A percentile compares a stretch with the other conserved stretches of the same genome.
phyloP scores from a whole-genome alignment of 306 rosid species.

The Acacia confusa region DNA sequence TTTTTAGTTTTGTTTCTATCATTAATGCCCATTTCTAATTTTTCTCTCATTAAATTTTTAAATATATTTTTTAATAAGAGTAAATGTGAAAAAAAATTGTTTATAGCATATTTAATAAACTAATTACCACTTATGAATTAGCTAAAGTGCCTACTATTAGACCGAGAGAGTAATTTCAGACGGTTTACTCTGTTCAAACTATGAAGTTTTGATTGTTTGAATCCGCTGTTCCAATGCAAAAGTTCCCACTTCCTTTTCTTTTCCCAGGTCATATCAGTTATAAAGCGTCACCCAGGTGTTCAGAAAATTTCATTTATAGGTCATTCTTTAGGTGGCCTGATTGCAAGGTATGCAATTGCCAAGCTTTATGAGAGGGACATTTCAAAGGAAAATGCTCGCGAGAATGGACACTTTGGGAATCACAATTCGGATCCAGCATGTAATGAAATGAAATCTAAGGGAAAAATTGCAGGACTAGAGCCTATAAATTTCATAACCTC shows the following conservation, averaged over 20 bases:
- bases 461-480: slow-evolving; percentile 81
- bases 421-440: slow-evolving; percentile 41
- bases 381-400: slow-evolving; percentile 32
- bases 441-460: slow-evolving; percentile 34
- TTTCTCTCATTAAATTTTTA: no score
- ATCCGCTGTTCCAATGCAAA: slow-evolving; percentile 17
- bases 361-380: slow-evolving; percentile 49
- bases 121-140: no score
- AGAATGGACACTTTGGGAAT: slow-evolving; percentile 44
- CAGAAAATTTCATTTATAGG: slow-evolving; percentile 59
- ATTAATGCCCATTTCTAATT: no score
- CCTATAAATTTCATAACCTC: slow-evolving; percentile 77
- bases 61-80: no score
- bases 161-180: background rate
- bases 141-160: no score
- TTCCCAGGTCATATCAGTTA: slow-evolving; percentile 48
- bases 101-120: no score
- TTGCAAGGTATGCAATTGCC: slow-evolving; percentile 63
- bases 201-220: background rate
- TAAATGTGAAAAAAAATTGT: no score
- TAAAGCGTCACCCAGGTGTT: slow-evolving; percentile 41
- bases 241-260: background rate
- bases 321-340: slow-evolving; percentile 68
- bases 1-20: no score
- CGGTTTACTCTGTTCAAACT: background rate